Base-by-base conservation (phyloP, 331 rosid genomes). In the Acacia concinna region DNA sequence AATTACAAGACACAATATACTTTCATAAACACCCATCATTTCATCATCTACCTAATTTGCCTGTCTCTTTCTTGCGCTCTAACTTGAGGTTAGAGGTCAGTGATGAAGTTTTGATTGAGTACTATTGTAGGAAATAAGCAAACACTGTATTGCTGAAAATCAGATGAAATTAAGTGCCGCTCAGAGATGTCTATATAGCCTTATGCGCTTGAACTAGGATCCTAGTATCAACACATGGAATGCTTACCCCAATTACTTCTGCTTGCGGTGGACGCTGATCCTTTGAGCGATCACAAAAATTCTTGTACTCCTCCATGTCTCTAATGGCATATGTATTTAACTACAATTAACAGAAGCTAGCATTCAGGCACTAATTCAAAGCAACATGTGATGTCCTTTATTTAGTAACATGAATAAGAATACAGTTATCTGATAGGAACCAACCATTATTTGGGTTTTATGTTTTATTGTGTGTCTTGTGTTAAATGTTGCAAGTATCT, bases 241-340 rank as follows among this genome's bases (percentile, higher is more conserved):
- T 79, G 79, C 92, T 82, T 79, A 96, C 99, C 86, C 97, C 97
- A 38, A 93, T 83, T 62, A 96, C 97, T 90, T 96, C 99, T 79
- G 93, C 99, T 14, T 96, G 95, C 81, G 85, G 89, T 1, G 99
- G 98, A 17, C 98, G 92, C 81, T 93, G 99, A 84, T 96, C 97
- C 81, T 80, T 96, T 4, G 98, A 84, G 74, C 99, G 94, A 77
- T 96, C 99, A 86, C 99, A 96, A 85, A 93, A 96, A 62, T 96
- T 96, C 89, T 90, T 89, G 88, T 93, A 96, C 79, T 96, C 99
- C 84, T 96, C 98, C 79, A 82, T 94, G 74, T 96, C 99, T 82
- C 99, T 87, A 79, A 96, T 90, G 73, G 93, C 99, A 52, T 91
- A 93, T 68, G 99, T 79, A 80, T 91, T 93, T 73, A 93, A 78